Percentiles rank a stretch among this genome's conserved stretches.
Conservation (phyloP, 352 stramenopile species). For the Globisporangium perplexum region DNA sequence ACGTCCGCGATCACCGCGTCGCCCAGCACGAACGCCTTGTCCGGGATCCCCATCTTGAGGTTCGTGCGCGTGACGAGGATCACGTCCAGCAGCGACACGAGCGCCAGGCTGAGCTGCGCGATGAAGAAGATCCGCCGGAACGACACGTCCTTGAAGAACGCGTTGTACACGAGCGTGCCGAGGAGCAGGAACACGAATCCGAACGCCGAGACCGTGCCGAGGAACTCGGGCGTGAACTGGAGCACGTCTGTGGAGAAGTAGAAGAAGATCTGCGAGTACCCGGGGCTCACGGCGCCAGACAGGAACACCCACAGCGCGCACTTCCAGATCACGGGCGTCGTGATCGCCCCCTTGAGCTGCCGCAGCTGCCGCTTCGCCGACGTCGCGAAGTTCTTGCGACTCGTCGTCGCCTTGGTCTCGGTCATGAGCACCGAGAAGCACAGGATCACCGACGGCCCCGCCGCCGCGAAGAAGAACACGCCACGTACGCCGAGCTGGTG, state of each 20-base stretch:
- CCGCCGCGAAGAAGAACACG: constrained; percentile 91
- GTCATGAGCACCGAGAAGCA: constrained; percentile 86
- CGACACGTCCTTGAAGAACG: constrained; percentile 85
- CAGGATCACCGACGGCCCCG: constrained; percentile 88
- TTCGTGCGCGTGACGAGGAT: constrained; percentile 92
- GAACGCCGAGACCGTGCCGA: constrained; percentile 83
- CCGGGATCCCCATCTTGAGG: constrained; percentile 88
- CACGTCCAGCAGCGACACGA: constrained; percentile 72
- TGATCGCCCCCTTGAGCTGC: constrained; percentile 75
- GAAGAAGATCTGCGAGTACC: constrained; percentile 93
- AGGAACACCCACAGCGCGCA: constrained; percentile 96
- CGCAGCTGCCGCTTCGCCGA: constrained; percentile 46
- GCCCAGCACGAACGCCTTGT: constrained; percentile 94
- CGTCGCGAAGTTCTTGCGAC: constrained; percentile 37
- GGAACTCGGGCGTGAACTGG: constrained; percentile 93
- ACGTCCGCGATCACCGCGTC: constrained; percentile 91
- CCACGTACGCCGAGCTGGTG: constrained; percentile 87
- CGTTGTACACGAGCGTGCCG: constrained; percentile 81
- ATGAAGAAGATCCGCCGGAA: constrained; percentile 94
- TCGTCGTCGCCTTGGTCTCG: constrained; percentile 58
- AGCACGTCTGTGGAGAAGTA: constrained; percentile 96
- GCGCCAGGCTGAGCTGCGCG: constrained; percentile 65
- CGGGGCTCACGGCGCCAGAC: constrained; percentile 90
- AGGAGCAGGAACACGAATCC: constrained; percentile 78
- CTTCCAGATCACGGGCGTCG: constrained; percentile 91